Conservation (phyloP, 352 stramenopile species). For the Phytophthora palmivora region DNA sequence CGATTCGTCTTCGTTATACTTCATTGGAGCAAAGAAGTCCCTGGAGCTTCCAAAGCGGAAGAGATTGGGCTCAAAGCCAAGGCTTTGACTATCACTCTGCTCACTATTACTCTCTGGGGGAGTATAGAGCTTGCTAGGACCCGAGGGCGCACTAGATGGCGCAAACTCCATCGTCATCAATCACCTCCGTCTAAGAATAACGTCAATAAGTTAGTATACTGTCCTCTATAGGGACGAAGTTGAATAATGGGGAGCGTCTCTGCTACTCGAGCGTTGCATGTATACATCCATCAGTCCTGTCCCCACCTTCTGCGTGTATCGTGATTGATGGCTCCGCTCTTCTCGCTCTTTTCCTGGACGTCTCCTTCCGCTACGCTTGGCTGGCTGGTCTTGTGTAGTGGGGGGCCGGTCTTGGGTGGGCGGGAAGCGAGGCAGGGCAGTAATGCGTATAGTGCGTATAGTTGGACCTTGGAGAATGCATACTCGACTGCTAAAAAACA, state of each 20-base stretch:
- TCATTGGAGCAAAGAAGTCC: slow-evolving; percentile 61
- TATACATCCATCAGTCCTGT: too few species aligned
- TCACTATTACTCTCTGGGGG: slow-evolving; percentile 3
- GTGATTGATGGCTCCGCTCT: not conserved
- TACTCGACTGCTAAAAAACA: slow-evolving; percentile 25
- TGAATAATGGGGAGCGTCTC: too few species aligned
- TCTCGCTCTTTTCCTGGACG: not conserved
- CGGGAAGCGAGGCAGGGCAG: slow-evolving; percentile 24
- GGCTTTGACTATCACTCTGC: not conserved
- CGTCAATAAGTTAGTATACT: slow-evolving; percentile 1
- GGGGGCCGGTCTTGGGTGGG: slow-evolving; percentile 26
- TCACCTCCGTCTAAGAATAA: slow-evolving; percentile 3
- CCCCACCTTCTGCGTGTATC: too few species aligned
- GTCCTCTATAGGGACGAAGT: not conserved
- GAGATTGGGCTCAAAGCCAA: slow-evolving; percentile 56
- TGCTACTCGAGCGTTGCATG: too few species aligned
- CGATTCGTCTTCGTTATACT: slow-evolving; percentile 48
- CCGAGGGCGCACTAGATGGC: slow-evolving; percentile 12
- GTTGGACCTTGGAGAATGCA: slow-evolving; percentile 11
- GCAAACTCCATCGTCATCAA: slow-evolving; percentile 47
- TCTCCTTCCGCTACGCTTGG: too few species aligned
- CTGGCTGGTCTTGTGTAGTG: too few species aligned
- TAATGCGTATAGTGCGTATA: slow-evolving; percentile 34
- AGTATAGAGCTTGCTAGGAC: slow-evolving; percentile 17
- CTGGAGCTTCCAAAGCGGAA: slow-evolving; percentile 54